These are phyloP conservation scores for Plasmodium relictum DNA, from an alignment of 169 alveolate genomes.

Conservation along the genomic window DNA sequence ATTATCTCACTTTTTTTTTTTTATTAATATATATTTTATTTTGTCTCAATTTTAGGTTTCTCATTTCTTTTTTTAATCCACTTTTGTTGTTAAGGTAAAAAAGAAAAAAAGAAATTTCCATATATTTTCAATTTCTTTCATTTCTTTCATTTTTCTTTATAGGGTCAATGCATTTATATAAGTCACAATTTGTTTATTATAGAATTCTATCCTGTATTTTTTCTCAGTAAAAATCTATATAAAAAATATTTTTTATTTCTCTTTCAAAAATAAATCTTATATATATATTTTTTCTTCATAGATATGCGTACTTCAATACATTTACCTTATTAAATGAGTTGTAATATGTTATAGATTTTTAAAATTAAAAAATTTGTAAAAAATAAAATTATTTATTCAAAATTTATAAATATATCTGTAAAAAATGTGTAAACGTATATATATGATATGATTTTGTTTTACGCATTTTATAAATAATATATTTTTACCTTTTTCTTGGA, in stretches of 20 bases:
- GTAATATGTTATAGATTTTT: slow-evolving; percentile 15
- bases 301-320: slow-evolving; percentile 50
- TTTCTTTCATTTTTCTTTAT: background rate
- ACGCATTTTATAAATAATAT: background rate
- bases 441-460: too few species aligned
- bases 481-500: slow-evolving; percentile 17
- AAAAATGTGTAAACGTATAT: slow-evolving; percentile 8
- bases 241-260: background rate
- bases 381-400: slow-evolving; percentile 16
- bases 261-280: background rate
- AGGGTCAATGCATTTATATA: slow-evolving; percentile 49
- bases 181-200: slow-evolving; percentile 40
- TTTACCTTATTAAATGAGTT: slow-evolving; percentile 11
- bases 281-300: background rate
- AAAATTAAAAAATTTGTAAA: slow-evolving; percentile 29
- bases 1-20: background rate
- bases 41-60: background rate
- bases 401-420: slow-evolving; percentile 34
- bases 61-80: slow-evolving; percentile 31
- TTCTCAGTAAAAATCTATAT: slow-evolving; percentile 44
- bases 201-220: slow-evolving; percentile 35
- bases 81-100: slow-evolving; percentile 38
- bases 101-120: background rate
- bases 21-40: background rate
- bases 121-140: background rate